phyloP scores from a whole-genome alignment of 1,284 basidiomycete species.

The Austroboletus rostrupii region DNA sequence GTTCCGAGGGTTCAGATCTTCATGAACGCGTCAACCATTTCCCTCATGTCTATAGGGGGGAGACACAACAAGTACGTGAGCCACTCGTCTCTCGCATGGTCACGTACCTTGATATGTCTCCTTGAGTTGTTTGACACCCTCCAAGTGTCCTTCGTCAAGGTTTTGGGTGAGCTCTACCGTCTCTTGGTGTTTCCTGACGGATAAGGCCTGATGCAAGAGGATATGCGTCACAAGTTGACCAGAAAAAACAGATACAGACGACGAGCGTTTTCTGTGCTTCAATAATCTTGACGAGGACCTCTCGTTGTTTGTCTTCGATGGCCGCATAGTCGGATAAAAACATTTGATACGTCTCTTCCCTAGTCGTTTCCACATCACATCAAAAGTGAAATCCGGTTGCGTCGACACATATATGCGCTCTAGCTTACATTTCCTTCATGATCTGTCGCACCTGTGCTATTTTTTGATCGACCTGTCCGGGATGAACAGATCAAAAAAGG shows the following conservation, averaged over 20 bases:
- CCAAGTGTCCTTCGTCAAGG: slow-evolving; percentile 25
- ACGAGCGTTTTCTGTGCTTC: slow-evolving; percentile 26
- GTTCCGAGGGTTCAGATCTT: slow-evolving; percentile 10
- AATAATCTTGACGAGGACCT: slow-evolving; percentile 25
- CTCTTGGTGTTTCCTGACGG: slow-evolving; percentile 27
- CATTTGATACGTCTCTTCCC: slow-evolving; percentile 25
- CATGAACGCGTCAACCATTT: slow-evolving; percentile 24
- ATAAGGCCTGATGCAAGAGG: slow-evolving; percentile 16
- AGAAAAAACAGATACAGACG: slow-evolving; percentile 11
- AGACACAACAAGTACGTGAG: background rate
- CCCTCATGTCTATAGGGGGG: slow-evolving; percentile 12
- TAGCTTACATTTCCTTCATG: slow-evolving; percentile 23
- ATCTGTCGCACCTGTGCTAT: slow-evolving; percentile 18
- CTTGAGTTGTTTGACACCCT: slow-evolving; percentile 21
- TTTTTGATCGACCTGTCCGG: slow-evolving; percentile 21
- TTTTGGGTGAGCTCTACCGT: slow-evolving; percentile 17
- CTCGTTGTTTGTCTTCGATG: slow-evolving; percentile 28
- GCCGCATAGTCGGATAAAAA: slow-evolving; percentile 25
- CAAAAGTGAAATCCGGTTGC: background rate
- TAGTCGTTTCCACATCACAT: background rate
- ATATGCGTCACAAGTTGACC: background rate
- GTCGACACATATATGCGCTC: slow-evolving; percentile 7
- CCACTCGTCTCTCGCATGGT: background rate
- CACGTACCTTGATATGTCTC: slow-evolving; percentile 21
- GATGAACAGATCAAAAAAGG: background rate